Conservation (phyloP, 371 early-diverging fungal genomes). For the Lichtheimia ramosa region DNA sequence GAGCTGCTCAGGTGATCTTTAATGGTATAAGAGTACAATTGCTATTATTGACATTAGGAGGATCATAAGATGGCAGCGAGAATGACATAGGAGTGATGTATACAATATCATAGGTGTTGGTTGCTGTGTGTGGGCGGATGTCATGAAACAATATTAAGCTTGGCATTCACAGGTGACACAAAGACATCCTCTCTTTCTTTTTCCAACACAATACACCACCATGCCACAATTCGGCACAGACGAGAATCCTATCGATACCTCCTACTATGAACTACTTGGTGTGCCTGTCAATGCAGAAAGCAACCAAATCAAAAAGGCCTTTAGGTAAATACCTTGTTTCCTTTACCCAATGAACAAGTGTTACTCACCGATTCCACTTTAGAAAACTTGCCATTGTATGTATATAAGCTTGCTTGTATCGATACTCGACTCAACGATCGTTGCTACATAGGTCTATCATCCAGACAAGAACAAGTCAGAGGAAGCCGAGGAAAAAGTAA, state of each 20-base stretch:
- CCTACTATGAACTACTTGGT: slow-evolving; percentile 88
- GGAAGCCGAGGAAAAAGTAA: slow-evolving; percentile 86
- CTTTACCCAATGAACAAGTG: slow-evolving; percentile 44
- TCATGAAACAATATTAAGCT: background rate
- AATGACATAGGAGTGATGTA: background rate
- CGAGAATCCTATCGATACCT: slow-evolving; percentile 72
- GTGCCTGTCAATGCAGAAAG: slow-evolving; percentile 80
- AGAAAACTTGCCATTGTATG: slow-evolving; percentile 51
- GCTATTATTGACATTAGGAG: too few relatives aligned
- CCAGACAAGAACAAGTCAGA: slow-evolving; percentile 94
- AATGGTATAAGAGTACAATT: too few relatives aligned
- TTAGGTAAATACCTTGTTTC: slow-evolving; percentile 57
- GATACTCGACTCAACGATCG: background rate
- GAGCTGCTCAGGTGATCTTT: too few relatives aligned
- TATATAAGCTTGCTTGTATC: background rate
- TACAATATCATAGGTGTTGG: background rate
- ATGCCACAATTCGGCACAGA: slow-evolving; percentile 60
- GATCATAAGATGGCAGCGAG: too few relatives aligned
- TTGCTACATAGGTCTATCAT: slow-evolving; percentile 74
- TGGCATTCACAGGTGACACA: slow-evolving; percentile 3
- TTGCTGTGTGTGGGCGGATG: background rate
- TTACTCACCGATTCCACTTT: background rate
- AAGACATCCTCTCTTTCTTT: slow-evolving; percentile 3
- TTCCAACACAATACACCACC: background rate
- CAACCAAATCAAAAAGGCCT: slow-evolving; percentile 92